Conservation (phyloP, 148 eudicot species). For the Chenopodium quinoa region DNA sequence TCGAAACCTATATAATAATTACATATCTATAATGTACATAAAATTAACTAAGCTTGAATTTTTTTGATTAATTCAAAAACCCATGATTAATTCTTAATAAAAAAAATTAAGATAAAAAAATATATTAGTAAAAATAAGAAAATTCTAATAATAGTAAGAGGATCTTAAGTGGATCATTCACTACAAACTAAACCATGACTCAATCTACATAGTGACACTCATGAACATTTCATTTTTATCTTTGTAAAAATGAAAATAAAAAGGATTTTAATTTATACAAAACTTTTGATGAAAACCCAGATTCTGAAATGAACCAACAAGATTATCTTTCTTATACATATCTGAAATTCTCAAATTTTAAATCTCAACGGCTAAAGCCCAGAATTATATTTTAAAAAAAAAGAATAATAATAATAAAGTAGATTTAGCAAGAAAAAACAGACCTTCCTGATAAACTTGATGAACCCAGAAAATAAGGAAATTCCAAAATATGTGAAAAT, state of each 20-base stretch:
- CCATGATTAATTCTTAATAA: background rate
- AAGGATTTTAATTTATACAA: background rate
- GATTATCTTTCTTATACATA: no score
- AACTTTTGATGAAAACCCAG: background rate
- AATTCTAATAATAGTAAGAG: background rate
- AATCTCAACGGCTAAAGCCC: slow-evolving; percentile 11
- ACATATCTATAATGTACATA: background rate
- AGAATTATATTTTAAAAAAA: no score
- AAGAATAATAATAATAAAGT: background rate
- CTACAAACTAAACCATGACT: background rate
- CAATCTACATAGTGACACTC: background rate
- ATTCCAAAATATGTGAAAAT: background rate
- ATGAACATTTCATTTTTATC: background rate
- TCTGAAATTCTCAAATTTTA: background rate
- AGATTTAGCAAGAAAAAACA: background rate
- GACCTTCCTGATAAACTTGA: slow-evolving; percentile 2
- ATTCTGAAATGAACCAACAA: background rate
- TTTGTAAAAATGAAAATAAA: no score
- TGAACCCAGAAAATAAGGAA: background rate
- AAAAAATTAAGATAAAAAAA: background rate
- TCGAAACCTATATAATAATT: background rate
- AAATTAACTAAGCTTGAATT: no score
- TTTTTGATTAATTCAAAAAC: background rate
- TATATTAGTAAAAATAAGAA: background rate
- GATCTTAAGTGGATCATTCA: background rate